Percentiles rank a stretch among this genome's conserved stretches.
phyloP scores from a whole-genome alignment of 23 red algal species.

The Cyanidioschyzon merolae region DNA sequence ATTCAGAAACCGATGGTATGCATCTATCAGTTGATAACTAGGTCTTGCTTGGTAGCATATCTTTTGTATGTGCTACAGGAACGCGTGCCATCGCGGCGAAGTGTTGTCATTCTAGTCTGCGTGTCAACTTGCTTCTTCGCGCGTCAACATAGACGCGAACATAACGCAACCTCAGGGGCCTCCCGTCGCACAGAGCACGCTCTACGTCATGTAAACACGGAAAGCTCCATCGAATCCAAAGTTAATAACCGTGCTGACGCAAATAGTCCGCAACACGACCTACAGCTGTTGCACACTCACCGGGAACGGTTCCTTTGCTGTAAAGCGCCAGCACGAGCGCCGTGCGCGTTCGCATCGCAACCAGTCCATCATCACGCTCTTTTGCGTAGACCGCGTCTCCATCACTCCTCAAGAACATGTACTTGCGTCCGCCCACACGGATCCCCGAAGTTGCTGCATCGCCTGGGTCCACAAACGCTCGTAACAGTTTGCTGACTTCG shows the following conservation, averaged over 20 bases:
- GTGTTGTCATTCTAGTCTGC: too few relatives aligned
- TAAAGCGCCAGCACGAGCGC: slow-evolving; percentile 17
- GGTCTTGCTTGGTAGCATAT: too few relatives aligned
- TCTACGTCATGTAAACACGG: too few relatives aligned
- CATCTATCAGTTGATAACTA: too few relatives aligned
- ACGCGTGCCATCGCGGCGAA: too few relatives aligned
- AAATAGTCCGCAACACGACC: slow-evolving; percentile 28
- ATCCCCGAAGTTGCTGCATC: slow-evolving; percentile 18
- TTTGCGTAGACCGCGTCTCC: slow-evolving; percentile 28
- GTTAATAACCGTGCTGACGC: slow-evolving; percentile 21
- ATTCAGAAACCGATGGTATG: too few relatives aligned
- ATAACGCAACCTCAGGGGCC: too few relatives aligned
- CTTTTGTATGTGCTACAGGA: too few relatives aligned
- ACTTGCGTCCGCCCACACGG: slow-evolving; percentile 21
- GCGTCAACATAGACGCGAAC: too few relatives aligned
- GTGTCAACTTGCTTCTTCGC: too few relatives aligned
- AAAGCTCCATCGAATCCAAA: too few relatives aligned
- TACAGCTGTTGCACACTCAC: slow-evolving; percentile 24
- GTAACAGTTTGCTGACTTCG: slow-evolving; percentile 9
- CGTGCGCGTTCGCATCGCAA: slow-evolving; percentile 20
- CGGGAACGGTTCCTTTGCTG: slow-evolving; percentile 20
- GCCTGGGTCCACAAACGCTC: neutral
- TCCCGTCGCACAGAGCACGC: too few relatives aligned
- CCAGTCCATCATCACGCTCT: slow-evolving; percentile 28
- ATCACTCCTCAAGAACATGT: slow-evolving; percentile 22